These are phyloP conservation scores for Escovopsis sp. DNA, from an alignment of 2,329 filamentous ascomycete species.

Conservation along the genomic window DNA sequence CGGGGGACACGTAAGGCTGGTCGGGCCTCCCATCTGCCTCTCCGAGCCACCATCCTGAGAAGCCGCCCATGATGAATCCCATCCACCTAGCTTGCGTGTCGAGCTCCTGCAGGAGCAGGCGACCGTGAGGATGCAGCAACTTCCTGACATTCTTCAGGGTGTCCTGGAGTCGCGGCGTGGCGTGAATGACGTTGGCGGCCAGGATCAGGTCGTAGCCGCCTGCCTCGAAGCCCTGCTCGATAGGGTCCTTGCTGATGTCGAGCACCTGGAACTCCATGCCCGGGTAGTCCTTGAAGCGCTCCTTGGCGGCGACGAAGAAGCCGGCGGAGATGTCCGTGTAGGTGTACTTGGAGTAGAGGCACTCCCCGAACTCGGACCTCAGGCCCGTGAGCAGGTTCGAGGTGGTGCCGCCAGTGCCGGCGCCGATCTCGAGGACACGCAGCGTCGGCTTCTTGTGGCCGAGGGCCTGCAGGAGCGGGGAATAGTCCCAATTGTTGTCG, in stretches of 20 bases:
- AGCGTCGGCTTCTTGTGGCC: not conserved
- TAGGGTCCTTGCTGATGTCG: conserved; percentile 16
- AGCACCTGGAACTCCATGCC: conserved; percentile 13
- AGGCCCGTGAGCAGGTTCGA: not conserved
- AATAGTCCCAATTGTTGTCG: conserved; percentile 1
- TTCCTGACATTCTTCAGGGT: conserved; percentile 11
- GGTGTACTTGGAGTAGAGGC: conserved; percentile 11
- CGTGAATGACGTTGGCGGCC: conserved; percentile 15
- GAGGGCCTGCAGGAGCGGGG: not conserved
- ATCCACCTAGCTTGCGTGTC: conserved; percentile 3
- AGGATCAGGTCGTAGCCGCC: conserved; percentile 15
- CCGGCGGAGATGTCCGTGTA: conserved; percentile 22
- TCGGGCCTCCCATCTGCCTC: conserved; percentile 11
- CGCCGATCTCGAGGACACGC: not conserved
- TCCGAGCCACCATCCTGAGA: conserved; percentile 7
- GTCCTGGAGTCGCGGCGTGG: conserved; percentile 11
- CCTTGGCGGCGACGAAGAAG: conserved; percentile 13
- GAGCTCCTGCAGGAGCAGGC: conserved; percentile 16
- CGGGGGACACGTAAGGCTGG: conserved; percentile 13
- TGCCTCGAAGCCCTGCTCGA: conserved; percentile 14
- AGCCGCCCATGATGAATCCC: conserved; percentile 11
- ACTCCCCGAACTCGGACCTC: not conserved
- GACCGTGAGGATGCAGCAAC: conserved; percentile 16
- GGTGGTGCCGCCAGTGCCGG: not conserved
- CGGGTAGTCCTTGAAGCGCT: conserved; percentile 7